These are phyloP conservation scores for Trichoderma afroharzianum DNA, from an alignment of 2,329 filamentous ascomycete genomes.

Conservation along the genomic window DNA sequence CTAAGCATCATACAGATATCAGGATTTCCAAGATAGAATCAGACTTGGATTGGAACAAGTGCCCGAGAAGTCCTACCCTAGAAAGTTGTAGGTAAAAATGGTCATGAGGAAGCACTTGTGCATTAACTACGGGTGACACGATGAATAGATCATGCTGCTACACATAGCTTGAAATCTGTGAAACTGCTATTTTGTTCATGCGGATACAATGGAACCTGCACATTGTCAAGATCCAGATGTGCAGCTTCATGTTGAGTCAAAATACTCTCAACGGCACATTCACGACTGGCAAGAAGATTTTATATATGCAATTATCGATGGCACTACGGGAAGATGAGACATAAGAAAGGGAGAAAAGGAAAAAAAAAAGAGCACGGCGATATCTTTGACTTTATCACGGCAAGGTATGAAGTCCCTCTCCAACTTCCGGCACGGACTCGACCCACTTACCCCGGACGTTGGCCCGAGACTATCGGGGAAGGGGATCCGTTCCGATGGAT, in stretches of 20 bases:
- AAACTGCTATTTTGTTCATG: not conserved
- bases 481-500: not conserved
- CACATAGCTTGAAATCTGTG: not conserved
- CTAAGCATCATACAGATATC: not conserved
- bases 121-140: not conserved
- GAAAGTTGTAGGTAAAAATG: not conserved
- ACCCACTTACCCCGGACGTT: not conserved
- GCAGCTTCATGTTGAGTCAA: not conserved
- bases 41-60: not conserved
- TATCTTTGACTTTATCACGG: too few relatives aligned
- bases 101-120: not conserved
- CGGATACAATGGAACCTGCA: not conserved
- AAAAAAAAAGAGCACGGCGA: too few relatives aligned
- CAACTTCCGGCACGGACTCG: not conserved
- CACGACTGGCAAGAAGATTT: not conserved
- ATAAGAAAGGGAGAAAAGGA: too few relatives aligned
- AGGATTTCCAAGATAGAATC: not conserved
- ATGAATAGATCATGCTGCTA: not conserved
- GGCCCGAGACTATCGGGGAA: not conserved
- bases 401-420: not conserved
- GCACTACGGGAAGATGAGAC: not conserved
- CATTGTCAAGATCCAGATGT: fast-evolving
- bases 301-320: not conserved
- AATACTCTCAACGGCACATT: not conserved
- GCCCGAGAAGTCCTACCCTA: not conserved